Conservation (phyloP, 1,139 yeast species). For the Wickerhamomyces sp. region DNA sequence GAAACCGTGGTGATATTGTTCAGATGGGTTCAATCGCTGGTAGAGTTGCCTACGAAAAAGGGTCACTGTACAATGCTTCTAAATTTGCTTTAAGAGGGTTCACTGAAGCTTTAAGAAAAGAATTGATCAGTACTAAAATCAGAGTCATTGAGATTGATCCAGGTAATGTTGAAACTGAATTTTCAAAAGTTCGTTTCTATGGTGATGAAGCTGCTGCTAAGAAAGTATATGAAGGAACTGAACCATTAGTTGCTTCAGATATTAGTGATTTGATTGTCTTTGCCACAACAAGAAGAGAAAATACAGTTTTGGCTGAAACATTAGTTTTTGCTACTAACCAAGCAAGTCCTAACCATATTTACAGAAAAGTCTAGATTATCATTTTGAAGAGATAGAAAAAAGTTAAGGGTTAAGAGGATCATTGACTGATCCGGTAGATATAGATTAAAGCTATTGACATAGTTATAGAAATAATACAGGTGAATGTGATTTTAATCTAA, state of each 20-base stretch:
- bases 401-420: no score
- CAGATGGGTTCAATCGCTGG: constrained; percentile 88
- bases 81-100: constrained; percentile 80
- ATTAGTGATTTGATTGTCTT: constrained; percentile 80
- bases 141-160: constrained; percentile 84
- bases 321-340: constrained; percentile 78
- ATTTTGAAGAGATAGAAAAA: no score
- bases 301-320: constrained; percentile 75
- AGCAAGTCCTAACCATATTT: constrained; percentile 64
- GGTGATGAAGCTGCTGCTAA: constrained; percentile 70
- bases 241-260: constrained; percentile 71
- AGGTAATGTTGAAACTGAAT: constrained; percentile 86
- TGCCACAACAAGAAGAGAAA: constrained; percentile 62
- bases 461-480: no score
- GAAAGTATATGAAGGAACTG: constrained; percentile 65
- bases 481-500: no score
- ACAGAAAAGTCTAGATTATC: constrained; percentile 21
- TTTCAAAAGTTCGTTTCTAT: constrained; percentile 67
- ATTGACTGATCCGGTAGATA: no score
- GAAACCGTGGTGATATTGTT: constrained; percentile 67
- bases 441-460: no score
- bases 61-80: constrained; percentile 84
- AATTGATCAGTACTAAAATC: constrained; percentile 64
- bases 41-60: constrained; percentile 81
- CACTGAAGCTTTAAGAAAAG: constrained; percentile 72